Base-by-base conservation (phyloP, 1,139 yeast genomes). In the Maudiozyma humilis region DNA sequence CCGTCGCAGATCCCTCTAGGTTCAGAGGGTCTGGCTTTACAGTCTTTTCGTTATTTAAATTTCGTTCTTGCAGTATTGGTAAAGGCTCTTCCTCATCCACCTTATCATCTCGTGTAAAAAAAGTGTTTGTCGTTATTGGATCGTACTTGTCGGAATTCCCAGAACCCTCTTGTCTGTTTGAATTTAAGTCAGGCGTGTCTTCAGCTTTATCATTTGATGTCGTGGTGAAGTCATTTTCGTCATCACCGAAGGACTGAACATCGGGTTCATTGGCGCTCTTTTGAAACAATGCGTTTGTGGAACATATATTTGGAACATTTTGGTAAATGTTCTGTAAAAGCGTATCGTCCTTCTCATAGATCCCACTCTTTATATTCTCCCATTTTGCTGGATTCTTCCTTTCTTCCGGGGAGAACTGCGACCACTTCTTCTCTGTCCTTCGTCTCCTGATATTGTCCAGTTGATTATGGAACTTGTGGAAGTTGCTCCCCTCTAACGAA, bases 301-400 rank as follows among this genome's bases (percentile, higher is more conserved):
- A 23, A 10, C 27, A 23, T 23, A 23, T 23, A 23, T 23, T 23
- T 12, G 58, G 55, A 14, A 55, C 36, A 14, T 49, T 45, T 29
- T 52, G 49, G 31, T 52, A 54, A 14, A 59, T 52, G 30, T 52
- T 45, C 41, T 54, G 51, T 49, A 60, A 50, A 29, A 60, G 42
- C 2, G 62, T 49, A 42, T 60, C 63, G 37, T 56, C 53, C n/a
- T 50, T 50, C 35, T 56, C 60, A 40, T 51, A 50, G 27, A 57
- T 44, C 3, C 57, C 61, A 37, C 53, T 55, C 41, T 51, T 56
- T 13, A 59, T 41, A 44, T 55, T 57, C 14, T 51, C 55, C 48
- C 53, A 52, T 42, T 45, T 49, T 32, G 49, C 51, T 5, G 58
- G 57, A 40, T 58, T 50, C 37, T 45, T 47, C 47, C 48, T 55